phyloP scores from a whole-genome alignment of 2,329 filamentous ascomycete genomes.

The Phaeophleospora eucalypticola region DNA sequence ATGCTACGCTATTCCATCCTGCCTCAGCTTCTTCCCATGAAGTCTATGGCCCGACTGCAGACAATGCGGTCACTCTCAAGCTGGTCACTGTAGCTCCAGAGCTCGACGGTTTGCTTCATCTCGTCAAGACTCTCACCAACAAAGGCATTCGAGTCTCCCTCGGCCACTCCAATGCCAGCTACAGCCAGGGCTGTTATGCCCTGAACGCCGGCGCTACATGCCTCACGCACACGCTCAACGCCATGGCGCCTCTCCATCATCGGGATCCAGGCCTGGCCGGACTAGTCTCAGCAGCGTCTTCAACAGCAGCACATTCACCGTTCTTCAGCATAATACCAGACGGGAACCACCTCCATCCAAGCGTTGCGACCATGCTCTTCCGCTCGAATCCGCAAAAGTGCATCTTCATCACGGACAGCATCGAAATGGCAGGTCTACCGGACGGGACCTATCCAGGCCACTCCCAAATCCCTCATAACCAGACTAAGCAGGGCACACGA shows the following conservation, averaged over 20 bases:
- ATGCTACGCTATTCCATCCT: constrained; percentile 41
- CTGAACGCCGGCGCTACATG: constrained; percentile 48
- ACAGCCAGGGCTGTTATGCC: constrained; percentile 43
- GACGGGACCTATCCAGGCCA: constrained; percentile 50
- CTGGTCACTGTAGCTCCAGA: constrained; percentile 54
- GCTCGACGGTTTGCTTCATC: constrained; percentile 37
- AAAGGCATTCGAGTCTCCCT: constrained; percentile 45
- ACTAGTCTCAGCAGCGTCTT: constrained; percentile 29
- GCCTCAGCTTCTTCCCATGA: constrained; percentile 33
- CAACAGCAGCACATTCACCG: constrained; percentile 30
- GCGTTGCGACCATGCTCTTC: constrained; percentile 47
- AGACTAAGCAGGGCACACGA: constrained; percentile 47
- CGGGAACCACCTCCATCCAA: constrained; percentile 52
- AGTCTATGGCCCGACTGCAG: constrained; percentile 45
- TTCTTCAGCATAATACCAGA: constrained; percentile 54
- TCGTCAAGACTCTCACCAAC: constrained; percentile 42
- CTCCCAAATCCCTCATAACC: constrained; percentile 48
- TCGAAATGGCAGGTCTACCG: constrained; percentile 51
- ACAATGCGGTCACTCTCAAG: constrained; percentile 40
- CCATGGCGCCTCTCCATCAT: constrained; percentile 50
- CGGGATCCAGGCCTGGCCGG: constrained; percentile 51
- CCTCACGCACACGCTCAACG: constrained; percentile 54
- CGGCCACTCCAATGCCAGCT: constrained; percentile 50
- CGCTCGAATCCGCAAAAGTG: constrained; percentile 44
- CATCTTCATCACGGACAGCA: constrained; percentile 52